A percentile compares a stretch with the other conserved stretches of the same genome.
Conservation (phyloP, 768 basidiomycete species). For the Tylopilus rubrobrunneus region DNA sequence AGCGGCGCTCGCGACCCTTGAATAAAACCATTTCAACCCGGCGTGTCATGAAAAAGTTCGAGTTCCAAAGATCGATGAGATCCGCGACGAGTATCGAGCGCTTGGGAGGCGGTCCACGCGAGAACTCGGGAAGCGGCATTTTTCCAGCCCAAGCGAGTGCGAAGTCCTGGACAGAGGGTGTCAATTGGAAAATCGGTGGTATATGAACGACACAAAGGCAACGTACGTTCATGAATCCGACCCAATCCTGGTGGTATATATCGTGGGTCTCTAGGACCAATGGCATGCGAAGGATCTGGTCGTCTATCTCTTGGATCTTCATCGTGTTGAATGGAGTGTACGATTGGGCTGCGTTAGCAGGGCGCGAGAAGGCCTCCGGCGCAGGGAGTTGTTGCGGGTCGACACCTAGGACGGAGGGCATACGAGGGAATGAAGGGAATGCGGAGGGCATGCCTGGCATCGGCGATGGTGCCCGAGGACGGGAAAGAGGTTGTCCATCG, state of each 20-base stretch:
- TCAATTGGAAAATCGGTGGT: background rate
- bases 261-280: slow-evolving; percentile 70
- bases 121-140: slow-evolving; percentile 56
- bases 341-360: slow-evolving; percentile 62
- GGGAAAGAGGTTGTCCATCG: slow-evolving; percentile 48
- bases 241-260: slow-evolving; percentile 77
- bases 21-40: slow-evolving; percentile 79
- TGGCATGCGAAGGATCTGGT: slow-evolving; percentile 69
- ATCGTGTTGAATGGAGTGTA: slow-evolving; percentile 68
- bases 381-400: slow-evolving; percentile 44
- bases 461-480: slow-evolving; percentile 49
- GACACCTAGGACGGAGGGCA: slow-evolving; percentile 18
- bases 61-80: slow-evolving; percentile 77
- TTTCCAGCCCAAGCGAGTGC: slow-evolving; percentile 74
- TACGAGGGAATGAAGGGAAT: slow-evolving; percentile 30
- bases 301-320: slow-evolving; percentile 74
- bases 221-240: slow-evolving; percentile 69
- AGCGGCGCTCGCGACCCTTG: slow-evolving; percentile 73
- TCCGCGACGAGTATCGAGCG: slow-evolving; percentile 62
- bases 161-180: slow-evolving; percentile 49
- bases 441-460: slow-evolving; percentile 40
- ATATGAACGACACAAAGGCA: background rate
- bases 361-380: slow-evolving; percentile 73
- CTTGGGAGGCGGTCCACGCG: slow-evolving; percentile 49
- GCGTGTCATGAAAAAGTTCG: slow-evolving; percentile 67